Evolutionary conservation across 192 early-diverging fungal genomes (phyloP), one percentile per base, ranked within the genome.

Genomic region (Globomyces pollinis-pini): DNA sequence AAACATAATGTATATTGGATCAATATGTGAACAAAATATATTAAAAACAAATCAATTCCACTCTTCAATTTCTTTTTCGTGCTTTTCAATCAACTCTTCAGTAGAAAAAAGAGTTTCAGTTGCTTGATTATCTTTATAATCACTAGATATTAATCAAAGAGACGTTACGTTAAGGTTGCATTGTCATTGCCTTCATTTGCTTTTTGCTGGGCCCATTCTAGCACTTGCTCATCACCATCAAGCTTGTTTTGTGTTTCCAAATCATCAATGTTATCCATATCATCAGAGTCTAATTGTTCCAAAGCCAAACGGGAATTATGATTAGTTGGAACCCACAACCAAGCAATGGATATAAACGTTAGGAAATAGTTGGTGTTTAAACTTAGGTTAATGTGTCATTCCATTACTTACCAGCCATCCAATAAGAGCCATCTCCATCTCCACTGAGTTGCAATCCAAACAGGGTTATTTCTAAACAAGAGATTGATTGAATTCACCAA

Each of bases 261-360:
- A 47, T 47, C 44, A 6, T 20, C 3, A 39, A 84, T 80, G 13
- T 84, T 82, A 18, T 84, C 86, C 26, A 76, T 71, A 41, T 90
- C 89, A 42, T 90, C 85, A 4, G 77, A 71, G 32, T 79, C 80
- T 50, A 90, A 56, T 63, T 97, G 86, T 41, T 94, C 90, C 28
- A 97, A 75, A 23, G 91, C 88, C 66, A 91, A 93, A 29, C 94
- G 80, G 61, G 84, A 83, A 69, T 99, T 99, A 57, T 94, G 88
- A 26, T 73, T 72, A 0, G 93, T 96, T 0, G 96, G 96, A 49
- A 93, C 69, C 96, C 96, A 99, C 57, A 93, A 74, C 29, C 88
- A 80, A 18, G 88, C 72, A 63, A 98, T 92, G 15, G 80, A 74
- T 3, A 84, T 62, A 54, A 92, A 86, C 9, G 88, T 85, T 23